phyloP scores from a whole-genome alignment of 2,329 filamentous ascomycete species.

The Helminthosporium solani region DNA sequence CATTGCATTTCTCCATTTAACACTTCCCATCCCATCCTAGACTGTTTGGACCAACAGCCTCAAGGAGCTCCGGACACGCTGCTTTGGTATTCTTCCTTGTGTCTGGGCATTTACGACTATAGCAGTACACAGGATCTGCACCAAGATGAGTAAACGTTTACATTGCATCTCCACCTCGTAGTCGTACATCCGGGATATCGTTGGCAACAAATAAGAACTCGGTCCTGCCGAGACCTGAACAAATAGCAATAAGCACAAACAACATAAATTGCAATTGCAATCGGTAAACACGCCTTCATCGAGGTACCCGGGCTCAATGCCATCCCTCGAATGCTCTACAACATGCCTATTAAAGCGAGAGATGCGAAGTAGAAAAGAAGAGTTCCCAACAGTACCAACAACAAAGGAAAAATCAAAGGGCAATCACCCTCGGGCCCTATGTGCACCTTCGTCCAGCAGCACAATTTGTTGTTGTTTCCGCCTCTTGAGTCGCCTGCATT shows the following conservation, averaged over 20 bases:
- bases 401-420: conserved; percentile 10
- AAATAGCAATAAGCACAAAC: not conserved
- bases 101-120: too few relatives aligned
- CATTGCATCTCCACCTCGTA: not conserved
- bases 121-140: too few relatives aligned
- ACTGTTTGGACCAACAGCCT: too few relatives aligned
- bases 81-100: too few relatives aligned
- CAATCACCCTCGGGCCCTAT: not conserved
- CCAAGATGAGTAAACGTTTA: too few relatives aligned
- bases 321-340: conserved; percentile 17
- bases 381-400: conserved; percentile 3
- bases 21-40: too few relatives aligned
- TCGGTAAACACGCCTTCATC: conserved; percentile 5
- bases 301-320: conserved; percentile 16
- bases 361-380: conserved; percentile 19
- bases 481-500: not conserved
- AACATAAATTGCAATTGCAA: not conserved
- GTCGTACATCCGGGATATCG: conserved; percentile 18
- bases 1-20: too few relatives aligned
- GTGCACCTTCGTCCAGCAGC: not conserved
- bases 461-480: not conserved
- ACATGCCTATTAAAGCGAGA: conserved; percentile 27
- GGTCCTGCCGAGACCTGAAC: conserved; percentile 22
- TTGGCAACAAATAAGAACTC: conserved; percentile 6
- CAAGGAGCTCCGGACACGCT: too few relatives aligned